Evolutionary conservation across 2,329 filamentous ascomycete species (phyloP).

Genomic region (Botrytis elliptica): DNA sequence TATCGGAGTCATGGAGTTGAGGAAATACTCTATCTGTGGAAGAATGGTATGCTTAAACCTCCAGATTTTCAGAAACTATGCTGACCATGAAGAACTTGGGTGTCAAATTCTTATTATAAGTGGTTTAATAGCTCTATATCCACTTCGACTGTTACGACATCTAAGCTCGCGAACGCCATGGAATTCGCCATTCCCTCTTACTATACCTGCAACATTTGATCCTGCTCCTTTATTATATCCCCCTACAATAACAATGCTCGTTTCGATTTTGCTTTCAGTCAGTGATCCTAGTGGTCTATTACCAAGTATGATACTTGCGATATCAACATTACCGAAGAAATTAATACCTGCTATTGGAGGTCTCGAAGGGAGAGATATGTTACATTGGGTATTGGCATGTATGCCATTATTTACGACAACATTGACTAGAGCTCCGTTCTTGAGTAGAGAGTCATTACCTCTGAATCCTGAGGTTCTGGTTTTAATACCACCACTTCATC

Average conservation of each 20-base stretch:
- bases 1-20: constrained; percentile 45
- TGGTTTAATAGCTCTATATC: constrained; percentile 54
- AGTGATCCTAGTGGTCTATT: constrained; percentile 62
- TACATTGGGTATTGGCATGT: constrained; percentile 79
- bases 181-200: constrained; percentile 39
- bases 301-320: constrained; percentile 77
- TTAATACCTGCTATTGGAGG: constrained; percentile 64
- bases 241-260: constrained; percentile 69
- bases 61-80: background rate
- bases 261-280: constrained; percentile 70
- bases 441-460: background rate
- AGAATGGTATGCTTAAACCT: constrained; percentile 45
- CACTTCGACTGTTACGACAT: constrained; percentile 56
- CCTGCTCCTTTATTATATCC: constrained; percentile 91
- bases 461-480: constrained; percentile 40
- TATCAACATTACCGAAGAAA: constrained; percentile 72
- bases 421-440: background rate
- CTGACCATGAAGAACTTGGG: constrained; percentile 37
- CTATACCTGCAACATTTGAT: constrained; percentile 76
- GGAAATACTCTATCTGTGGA: constrained; percentile 48
- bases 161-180: constrained; percentile 30
- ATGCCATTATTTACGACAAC: constrained; percentile 54
- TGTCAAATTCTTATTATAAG: constrained; percentile 38
- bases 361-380: constrained; percentile 56
- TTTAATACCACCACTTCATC: constrained; percentile 79